These are phyloP conservation scores for Hirsutella thompsonii DNA, from an alignment of 2,329 filamentous ascomycete genomes.

Conservation along the genomic window DNA sequence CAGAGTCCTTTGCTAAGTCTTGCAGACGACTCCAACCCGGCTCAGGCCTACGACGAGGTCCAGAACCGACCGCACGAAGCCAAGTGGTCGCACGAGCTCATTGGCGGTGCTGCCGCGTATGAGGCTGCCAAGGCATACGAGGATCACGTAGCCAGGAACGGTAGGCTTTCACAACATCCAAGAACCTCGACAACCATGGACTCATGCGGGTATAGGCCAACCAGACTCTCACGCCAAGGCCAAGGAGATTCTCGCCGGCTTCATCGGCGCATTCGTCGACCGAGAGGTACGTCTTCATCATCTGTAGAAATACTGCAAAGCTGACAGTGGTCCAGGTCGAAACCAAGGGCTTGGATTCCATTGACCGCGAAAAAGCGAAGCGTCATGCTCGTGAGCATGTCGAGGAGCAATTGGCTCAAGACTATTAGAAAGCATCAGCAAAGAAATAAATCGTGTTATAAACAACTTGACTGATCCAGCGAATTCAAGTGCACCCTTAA, in stretches of 20 bases:
- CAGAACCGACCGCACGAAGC: conserved; percentile 15
- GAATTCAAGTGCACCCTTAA: too few species aligned
- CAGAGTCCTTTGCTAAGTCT: background rate
- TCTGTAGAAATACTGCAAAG: too few species aligned
- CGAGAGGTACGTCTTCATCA: conserved; percentile 7
- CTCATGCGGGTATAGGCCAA: conserved; percentile 8
- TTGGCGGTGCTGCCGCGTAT: conserved; percentile 17
- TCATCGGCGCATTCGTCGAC: conserved; percentile 17
- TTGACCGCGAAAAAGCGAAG: conserved; percentile 16
- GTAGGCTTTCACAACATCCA: conserved; percentile 2
- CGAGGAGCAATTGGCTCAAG: conserved; percentile 9
- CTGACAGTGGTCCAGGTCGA: conserved; percentile 7
- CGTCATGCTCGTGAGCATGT: conserved; percentile 13
- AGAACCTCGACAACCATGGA: background rate
- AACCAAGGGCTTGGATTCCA: conserved; percentile 15
- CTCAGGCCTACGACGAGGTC: conserved; percentile 14
- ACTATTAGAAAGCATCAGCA: background rate
- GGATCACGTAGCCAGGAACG: conserved; percentile 13
- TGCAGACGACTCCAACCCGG: conserved; percentile 11
- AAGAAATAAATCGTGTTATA: too few species aligned
- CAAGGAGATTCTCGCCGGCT: conserved; percentile 16
- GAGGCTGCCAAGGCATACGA: conserved; percentile 19
- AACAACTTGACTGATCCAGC: too few species aligned
- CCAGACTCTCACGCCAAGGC: conserved; percentile 14
- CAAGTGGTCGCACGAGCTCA: conserved; percentile 15